Evolutionary conservation across 306 rosid genomes (phyloP).

Genomic region (Cucumis hystrix): DNA sequence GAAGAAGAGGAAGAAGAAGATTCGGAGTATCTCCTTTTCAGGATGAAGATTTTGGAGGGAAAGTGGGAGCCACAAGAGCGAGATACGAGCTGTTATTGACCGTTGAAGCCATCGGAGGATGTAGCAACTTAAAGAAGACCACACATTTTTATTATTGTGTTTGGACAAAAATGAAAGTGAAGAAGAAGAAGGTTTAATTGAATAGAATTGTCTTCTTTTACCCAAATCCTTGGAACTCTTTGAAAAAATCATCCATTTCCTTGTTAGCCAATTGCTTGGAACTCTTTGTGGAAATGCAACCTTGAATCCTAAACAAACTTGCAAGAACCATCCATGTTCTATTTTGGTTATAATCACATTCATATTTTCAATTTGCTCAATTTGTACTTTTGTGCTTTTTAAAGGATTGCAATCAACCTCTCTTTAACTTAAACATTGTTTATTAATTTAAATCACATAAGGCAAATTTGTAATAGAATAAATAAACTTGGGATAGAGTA

Average conservation of each 20-base stretch:
- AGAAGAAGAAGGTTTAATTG: neutral
- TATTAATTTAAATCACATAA: too few relatives aligned
- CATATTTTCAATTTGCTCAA: too few relatives aligned
- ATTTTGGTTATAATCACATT: too few relatives aligned
- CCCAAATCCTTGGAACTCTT: neutral
- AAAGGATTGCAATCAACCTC: too few relatives aligned
- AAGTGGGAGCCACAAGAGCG: constrained; percentile 17
- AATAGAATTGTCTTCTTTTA: neutral
- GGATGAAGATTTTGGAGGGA: constrained; percentile 26
- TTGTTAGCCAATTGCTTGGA: neutral
- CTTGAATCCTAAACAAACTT: too few relatives aligned
- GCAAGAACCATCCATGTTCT: too few relatives aligned
- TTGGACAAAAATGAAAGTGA: too few relatives aligned
- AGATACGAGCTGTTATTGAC: constrained; percentile 7
- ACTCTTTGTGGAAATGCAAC: neutral
- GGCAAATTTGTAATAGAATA: too few relatives aligned
- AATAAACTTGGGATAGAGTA: too few relatives aligned
- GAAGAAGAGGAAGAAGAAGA: constrained; percentile 28
- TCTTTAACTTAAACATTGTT: too few relatives aligned
- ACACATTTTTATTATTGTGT: neutral
- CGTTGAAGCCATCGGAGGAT: neutral
- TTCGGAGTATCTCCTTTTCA: constrained; percentile 42
- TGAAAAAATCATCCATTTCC: neutral
- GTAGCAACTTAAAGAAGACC: neutral
- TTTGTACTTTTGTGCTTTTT: too few relatives aligned